Base-by-base conservation (phyloP, 2,329 filamentous ascomycete species). In the Dothideomycetes sp. region DNA sequence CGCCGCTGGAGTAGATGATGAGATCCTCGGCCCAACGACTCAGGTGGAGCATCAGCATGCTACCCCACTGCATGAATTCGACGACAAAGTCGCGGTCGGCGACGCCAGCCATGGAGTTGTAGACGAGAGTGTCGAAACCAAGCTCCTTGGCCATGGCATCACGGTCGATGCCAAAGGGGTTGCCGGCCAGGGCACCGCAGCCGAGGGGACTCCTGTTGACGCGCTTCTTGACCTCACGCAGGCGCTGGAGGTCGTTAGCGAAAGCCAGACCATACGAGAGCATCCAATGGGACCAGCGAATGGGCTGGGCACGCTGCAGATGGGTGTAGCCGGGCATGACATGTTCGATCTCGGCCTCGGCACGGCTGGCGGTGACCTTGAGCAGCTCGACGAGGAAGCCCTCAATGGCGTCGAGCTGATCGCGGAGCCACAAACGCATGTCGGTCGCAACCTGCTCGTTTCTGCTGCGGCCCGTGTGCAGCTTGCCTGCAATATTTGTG, bases 391-490 rank as follows among this genome's bases (percentile, higher is more conserved):
- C 68, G 4, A 94, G 69, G 51, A 79, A 76, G 27, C 51, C 59
- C 51, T 93, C 84, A 37, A 94, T 75, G 47, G 69, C 68, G 41
- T 71, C 72, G 42, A 94, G 66, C 64, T 82, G 73, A 47, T 88
- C 79, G 32, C 85, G 73, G 47, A 94, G 64, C 86, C 86, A 95
- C 59, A 94, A 68, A 45, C 86, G 79, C 83, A 94, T 89, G 54
- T 94, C 86, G 16, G 81, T 88, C 35, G 80, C 86, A 41, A 94
- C 78, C 64, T 94, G 87, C 63, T 95, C 87, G 55, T 94, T 94
- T 51, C 87, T 75, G 59, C 81, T 88, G 38, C 88, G 80, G 32
- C 68, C 68, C n/a, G 87, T 94, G 63, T 94, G 88, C 42, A 94
- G 74, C 67, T 94, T 94, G 17, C 88, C 86, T 1, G 81, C 85